Evolutionary conservation across 352 stramenopile species (phyloP).

Genomic region (Blastocystis sp.): DNA sequence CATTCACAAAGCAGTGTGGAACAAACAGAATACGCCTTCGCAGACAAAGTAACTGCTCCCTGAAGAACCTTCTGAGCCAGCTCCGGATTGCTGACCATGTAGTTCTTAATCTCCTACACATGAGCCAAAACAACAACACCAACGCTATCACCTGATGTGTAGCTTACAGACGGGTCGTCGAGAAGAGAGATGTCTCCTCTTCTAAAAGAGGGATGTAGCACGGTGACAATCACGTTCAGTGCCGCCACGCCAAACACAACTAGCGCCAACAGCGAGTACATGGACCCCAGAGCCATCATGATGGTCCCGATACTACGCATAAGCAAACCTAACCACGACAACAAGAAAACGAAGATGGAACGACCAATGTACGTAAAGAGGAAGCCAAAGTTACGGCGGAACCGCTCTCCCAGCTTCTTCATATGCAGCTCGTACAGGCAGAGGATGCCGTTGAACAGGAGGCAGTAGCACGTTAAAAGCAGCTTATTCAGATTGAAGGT

Average conservation of each 20-base stretch:
- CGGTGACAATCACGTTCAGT: constrained; percentile 40
- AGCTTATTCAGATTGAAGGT: constrained; percentile 16
- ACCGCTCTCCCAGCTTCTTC: constrained; percentile 18
- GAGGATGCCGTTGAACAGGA: constrained; percentile 52
- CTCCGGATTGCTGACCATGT: constrained; percentile 53
- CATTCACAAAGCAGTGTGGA: constrained; percentile 2
- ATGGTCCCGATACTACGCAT: constrained; percentile 19
- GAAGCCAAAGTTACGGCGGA: constrained; percentile 47
- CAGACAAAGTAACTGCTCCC: constrained; percentile 37
- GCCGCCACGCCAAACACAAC: constrained; percentile 3
- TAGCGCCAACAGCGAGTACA: constrained; percentile 3
- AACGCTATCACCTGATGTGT: constrained; percentile 48
- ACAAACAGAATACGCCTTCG: constrained; percentile 28
- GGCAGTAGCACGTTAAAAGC: constrained; percentile 28
- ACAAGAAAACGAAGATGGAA: constrained; percentile 59
- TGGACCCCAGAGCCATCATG: constrained; percentile 5
- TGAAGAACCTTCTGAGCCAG: constrained; percentile 59
- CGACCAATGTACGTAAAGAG: constrained; percentile 69
- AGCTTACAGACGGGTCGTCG: constrained; percentile 46
- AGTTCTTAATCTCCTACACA: constrained; percentile 59
- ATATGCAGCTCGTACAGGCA: constrained; percentile 55
- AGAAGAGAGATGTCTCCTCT: neutral
- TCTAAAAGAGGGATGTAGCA: constrained; percentile 41
- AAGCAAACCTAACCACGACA: neutral
- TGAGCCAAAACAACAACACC: neutral